phyloP scores from a whole-genome alignment of 805 yeast genomes.

The Wickerhamiella alocasiicola region DNA sequence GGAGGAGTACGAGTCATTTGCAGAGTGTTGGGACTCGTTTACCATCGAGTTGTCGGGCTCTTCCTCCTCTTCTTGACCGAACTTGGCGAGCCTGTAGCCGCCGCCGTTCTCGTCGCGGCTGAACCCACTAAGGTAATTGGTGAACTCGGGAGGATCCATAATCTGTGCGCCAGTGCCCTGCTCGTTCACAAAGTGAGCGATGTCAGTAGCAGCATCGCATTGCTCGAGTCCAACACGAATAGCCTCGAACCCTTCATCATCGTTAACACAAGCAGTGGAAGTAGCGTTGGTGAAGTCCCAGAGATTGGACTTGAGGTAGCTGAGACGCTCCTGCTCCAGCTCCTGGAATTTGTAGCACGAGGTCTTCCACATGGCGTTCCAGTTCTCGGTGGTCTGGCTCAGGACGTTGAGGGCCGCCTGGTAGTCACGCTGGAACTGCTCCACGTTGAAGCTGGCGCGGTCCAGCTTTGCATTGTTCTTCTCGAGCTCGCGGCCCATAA shows the following conservation, averaged over 20 bases:
- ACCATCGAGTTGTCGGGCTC: background rate
- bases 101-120: constrained; percentile 24
- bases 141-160: constrained; percentile 46
- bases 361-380: constrained; percentile 61
- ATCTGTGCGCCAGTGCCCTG: constrained; percentile 57
- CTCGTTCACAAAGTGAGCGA: constrained; percentile 39
- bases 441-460: constrained; percentile 35
- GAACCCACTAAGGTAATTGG: constrained; percentile 43
- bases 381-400: constrained; percentile 45
- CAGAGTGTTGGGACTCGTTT: constrained; percentile 1
- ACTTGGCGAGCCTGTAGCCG: constrained; percentile 28
- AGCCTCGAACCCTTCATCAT: constrained; percentile 64
- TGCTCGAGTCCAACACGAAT: constrained; percentile 56
- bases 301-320: constrained; percentile 52
- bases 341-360: constrained; percentile 51
- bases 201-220: constrained; percentile 50
- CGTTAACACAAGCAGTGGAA: constrained; percentile 64
- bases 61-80: constrained; percentile 15
- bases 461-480: constrained; percentile 44
- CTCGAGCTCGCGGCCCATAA: constrained; percentile 64
- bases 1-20: background rate
- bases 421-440: constrained; percentile 41
- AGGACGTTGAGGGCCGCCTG: constrained; percentile 41
- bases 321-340: constrained; percentile 61
- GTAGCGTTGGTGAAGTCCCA: constrained; percentile 70